phyloP scores from a whole-genome alignment of 2,329 filamentous ascomycete genomes.

The Neofusicoccum ribis region DNA sequence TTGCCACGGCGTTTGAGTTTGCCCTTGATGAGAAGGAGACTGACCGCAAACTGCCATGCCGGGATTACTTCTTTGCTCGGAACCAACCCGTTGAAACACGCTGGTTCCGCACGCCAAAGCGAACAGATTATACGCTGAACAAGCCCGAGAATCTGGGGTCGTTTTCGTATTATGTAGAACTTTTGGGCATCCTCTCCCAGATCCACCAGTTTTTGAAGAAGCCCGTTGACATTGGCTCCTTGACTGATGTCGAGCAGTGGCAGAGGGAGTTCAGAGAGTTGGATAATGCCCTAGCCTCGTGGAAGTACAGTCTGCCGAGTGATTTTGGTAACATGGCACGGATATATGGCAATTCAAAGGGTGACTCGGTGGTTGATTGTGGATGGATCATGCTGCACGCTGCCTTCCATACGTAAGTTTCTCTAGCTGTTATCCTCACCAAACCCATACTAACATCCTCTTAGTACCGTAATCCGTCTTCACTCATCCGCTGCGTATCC shows the following conservation, averaged over 20 bases:
- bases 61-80: slow-evolving; percentile 80
- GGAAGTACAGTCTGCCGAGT: slow-evolving; percentile 79
- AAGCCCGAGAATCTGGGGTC: slow-evolving; percentile 80
- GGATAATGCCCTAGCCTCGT: slow-evolving; percentile 74
- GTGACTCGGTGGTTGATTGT: slow-evolving; percentile 60
- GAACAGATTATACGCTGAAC: slow-evolving; percentile 64
- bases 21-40: slow-evolving; percentile 87
- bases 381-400: slow-evolving; percentile 90
- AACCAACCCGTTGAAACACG: slow-evolving; percentile 82
- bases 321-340: slow-evolving; percentile 85
- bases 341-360: slow-evolving; percentile 54
- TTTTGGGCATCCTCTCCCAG: slow-evolving; percentile 80
- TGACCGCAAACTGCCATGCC: slow-evolving; percentile 80
- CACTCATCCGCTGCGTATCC: slow-evolving; percentile 93
- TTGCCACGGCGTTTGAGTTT: slow-evolving; percentile 90
- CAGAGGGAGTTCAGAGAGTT: slow-evolving; percentile 83
- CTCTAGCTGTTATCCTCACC: neutral
- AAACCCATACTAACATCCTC: neutral
- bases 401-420: slow-evolving; percentile 75
- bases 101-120: slow-evolving; percentile 63
- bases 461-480: slow-evolving; percentile 75
- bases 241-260: slow-evolving; percentile 86
- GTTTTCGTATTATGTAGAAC: slow-evolving; percentile 88
- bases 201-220: slow-evolving; percentile 88
- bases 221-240: slow-evolving; percentile 82